Conservation (phyloP, 371 early-diverging fungal species). For the Mycotypha africana region DNA sequence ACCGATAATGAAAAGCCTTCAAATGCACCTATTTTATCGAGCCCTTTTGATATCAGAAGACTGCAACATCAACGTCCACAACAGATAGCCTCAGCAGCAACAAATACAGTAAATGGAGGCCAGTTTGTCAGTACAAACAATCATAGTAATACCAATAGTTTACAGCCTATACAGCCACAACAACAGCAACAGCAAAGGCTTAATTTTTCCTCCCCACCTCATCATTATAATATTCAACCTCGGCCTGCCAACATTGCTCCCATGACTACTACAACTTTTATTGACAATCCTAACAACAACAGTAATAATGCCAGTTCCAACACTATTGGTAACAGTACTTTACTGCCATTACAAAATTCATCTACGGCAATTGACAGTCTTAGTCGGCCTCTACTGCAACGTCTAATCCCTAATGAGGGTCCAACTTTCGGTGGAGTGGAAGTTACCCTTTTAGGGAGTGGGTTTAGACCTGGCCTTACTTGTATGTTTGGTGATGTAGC, state of each 20-base stretch:
- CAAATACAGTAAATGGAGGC: neutral
- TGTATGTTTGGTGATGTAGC: constrained; percentile 73
- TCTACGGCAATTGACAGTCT: constrained; percentile 40
- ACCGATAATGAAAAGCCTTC: constrained; percentile 13
- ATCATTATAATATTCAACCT: constrained; percentile 18
- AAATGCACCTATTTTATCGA: neutral
- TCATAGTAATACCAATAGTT: neutral
- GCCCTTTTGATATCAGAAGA: neutral
- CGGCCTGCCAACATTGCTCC: constrained; percentile 4
- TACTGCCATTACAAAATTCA: neutral
- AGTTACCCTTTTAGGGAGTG: constrained; percentile 70
- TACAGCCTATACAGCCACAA: neutral
- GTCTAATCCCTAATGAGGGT: constrained; percentile 68
- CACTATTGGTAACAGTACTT: neutral
- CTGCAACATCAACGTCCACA: too few relatives aligned
- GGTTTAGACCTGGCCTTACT: constrained; percentile 64
- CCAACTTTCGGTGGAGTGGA: constrained; percentile 77
- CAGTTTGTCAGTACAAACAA: too few relatives aligned
- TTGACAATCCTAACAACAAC: neutral
- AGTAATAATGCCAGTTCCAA: too few relatives aligned
- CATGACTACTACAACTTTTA: neutral
- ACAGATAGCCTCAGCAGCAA: neutral
- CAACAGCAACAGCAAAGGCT: too few relatives aligned
- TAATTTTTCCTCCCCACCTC: neutral
- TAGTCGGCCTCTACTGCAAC: constrained; percentile 36